Conservation (phyloP, 2,329 filamentous ascomycete species). For the Clonostachys byssicola region DNA sequence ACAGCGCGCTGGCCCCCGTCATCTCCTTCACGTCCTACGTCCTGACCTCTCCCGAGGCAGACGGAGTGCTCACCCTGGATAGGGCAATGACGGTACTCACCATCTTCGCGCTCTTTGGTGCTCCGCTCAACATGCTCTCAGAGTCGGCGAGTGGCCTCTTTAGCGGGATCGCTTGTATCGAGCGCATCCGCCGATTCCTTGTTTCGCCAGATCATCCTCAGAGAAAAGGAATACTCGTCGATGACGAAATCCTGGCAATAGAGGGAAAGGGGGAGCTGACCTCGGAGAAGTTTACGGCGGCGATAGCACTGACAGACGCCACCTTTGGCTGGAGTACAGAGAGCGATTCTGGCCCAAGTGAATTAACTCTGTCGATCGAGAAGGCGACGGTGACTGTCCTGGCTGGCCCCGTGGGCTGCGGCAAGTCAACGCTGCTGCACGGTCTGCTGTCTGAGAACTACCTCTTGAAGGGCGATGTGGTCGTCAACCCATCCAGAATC, state of each 20-base stretch:
- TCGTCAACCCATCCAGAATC: slow-evolving; percentile 4
- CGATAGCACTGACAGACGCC: no score
- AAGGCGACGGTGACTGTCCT: background rate
- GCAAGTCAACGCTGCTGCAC: slow-evolving; percentile 11
- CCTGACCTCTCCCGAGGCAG: slow-evolving; percentile 3
- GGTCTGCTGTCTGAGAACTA: slow-evolving; percentile 10
- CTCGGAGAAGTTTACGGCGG: no score
- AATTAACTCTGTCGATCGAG: no score
- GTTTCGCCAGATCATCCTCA: background rate
- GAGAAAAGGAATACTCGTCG: background rate
- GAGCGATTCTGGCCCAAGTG: no score
- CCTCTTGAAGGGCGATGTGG: slow-evolving; percentile 4
- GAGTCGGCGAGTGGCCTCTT: slow-evolving; percentile 10
- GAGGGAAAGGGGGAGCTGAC: no score
- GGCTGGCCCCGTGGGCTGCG: slow-evolving; percentile 7
- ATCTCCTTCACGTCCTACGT: slow-evolving; percentile 1
- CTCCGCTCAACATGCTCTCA: slow-evolving; percentile 10
- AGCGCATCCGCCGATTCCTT: slow-evolving; percentile 11
- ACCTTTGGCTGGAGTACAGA: no score
- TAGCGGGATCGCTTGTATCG: slow-evolving; percentile 13
- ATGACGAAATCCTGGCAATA: background rate
- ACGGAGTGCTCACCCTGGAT: no score
- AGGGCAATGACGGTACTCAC: slow-evolving; percentile 5
- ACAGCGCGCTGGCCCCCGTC: slow-evolving; percentile 1
- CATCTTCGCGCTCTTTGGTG: slow-evolving; percentile 12